Evolutionary conservation across 805 yeast species (phyloP).

Genomic region (Vanderwaltozyma yarrowii): DNA sequence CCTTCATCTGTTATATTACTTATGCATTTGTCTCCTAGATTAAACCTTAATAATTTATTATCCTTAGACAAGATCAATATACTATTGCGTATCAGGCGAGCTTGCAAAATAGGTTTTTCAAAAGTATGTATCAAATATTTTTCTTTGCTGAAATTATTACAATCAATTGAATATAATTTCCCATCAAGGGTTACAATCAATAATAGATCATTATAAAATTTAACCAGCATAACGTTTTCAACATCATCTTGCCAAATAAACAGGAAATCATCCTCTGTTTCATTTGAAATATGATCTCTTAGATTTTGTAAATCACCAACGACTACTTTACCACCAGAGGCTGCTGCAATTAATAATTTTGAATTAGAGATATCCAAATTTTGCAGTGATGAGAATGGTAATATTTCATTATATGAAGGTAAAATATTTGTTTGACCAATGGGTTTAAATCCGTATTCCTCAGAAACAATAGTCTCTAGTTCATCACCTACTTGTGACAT

Average conservation of each 20-base stretch:
- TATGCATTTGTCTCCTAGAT: background rate
- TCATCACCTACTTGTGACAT: constrained; percentile 17
- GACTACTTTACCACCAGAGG: constrained; percentile 29
- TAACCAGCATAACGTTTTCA: constrained; percentile 20
- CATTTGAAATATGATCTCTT: constrained; percentile 20
- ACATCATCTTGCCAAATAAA: constrained; percentile 12
- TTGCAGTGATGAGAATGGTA: constrained; percentile 28
- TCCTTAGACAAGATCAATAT: constrained; percentile 4
- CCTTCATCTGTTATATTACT: background rate
- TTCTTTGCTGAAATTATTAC: constrained; percentile 1
- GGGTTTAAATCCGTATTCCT: constrained; percentile 37
- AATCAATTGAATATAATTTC: constrained; percentile 10
- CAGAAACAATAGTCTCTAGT: constrained; percentile 23
- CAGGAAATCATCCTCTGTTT: background rate
- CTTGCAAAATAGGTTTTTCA: constrained; percentile 1
- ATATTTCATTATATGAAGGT: constrained; percentile 29
- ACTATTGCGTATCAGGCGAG: constrained; percentile 1
- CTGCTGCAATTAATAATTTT: constrained; percentile 30
- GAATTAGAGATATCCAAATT: constrained; percentile 32
- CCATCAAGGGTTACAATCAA: constrained; percentile 25
- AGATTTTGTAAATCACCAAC: constrained; percentile 29
- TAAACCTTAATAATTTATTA: constrained; percentile 1
- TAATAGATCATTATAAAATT: constrained; percentile 27
- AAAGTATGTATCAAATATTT: constrained; percentile 1
- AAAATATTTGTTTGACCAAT: constrained; percentile 27